phyloP scores from a whole-genome alignment of 345 rosid species.

The Arabidopsis suecica region DNA sequence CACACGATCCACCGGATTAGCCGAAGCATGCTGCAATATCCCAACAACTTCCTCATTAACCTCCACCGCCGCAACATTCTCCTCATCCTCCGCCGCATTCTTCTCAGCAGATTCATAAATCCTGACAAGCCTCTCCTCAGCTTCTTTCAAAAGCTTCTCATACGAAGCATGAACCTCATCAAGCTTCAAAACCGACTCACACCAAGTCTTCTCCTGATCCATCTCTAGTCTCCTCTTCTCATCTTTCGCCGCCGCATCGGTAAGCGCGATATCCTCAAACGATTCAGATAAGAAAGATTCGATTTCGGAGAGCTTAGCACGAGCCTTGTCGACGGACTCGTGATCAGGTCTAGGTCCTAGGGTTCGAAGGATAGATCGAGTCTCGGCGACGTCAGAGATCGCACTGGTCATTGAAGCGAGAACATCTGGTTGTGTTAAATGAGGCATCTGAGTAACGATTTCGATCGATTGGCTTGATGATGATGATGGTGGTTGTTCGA shows the following conservation, averaged over 20 bases:
- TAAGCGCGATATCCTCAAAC: constrained; percentile 69
- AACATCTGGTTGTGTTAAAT: constrained; percentile 61
- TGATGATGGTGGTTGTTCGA: constrained; percentile 44
- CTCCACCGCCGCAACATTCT: constrained; percentile 41
- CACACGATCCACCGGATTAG: constrained; percentile 59
- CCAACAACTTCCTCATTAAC: constrained; percentile 65
- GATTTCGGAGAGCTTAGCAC: constrained; percentile 60
- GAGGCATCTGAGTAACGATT: constrained; percentile 68
- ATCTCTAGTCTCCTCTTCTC: constrained; percentile 56
- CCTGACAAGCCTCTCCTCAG: constrained; percentile 69
- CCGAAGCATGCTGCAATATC: constrained; percentile 61
- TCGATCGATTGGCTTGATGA: constrained; percentile 24
- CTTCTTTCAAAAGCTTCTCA: constrained; percentile 76
- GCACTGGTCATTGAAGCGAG: constrained; percentile 77
- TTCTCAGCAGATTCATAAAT: constrained; percentile 64
- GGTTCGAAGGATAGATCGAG: constrained; percentile 79
- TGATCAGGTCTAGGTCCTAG: constrained; percentile 95
- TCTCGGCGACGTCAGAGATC: constrained; percentile 76
- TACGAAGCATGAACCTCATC: constrained; percentile 87
- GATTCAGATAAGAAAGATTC: constrained; percentile 61
- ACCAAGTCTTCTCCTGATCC: constrained; percentile 61
- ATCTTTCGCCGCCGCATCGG: constrained; percentile 61
- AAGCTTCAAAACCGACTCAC: constrained; percentile 61
- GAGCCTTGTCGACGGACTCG: constrained; percentile 82
- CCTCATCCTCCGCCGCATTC: constrained; percentile 29